phyloP scores from a whole-genome alignment of 2,329 filamentous ascomycete species.

The Penicillium janthinellum region DNA sequence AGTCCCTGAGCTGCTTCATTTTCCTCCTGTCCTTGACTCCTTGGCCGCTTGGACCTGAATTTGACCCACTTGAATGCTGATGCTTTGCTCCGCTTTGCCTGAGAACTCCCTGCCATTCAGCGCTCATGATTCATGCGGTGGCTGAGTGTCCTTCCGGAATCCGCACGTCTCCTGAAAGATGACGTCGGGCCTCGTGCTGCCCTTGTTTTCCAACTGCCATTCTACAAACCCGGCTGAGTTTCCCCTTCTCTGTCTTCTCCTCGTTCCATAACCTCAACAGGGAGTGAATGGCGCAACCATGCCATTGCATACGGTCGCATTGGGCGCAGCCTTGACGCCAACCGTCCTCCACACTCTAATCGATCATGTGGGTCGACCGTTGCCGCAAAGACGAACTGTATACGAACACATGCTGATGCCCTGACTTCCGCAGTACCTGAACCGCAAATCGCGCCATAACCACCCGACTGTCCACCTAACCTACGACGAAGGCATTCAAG shows the following conservation, averaged over 20 bases:
- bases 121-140: background rate
- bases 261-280: background rate
- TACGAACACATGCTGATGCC: slow-evolving; percentile 1
- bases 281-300: slow-evolving; percentile 40
- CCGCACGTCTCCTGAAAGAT: background rate
- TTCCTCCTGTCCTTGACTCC: background rate
- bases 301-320: slow-evolving; percentile 76
- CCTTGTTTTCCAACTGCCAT: background rate
- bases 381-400: background rate
- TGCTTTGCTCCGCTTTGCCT: slow-evolving; percentile 2
- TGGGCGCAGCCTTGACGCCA: slow-evolving; percentile 82
- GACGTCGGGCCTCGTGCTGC: slow-evolving; percentile 1
- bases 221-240: background rate
- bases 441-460: slow-evolving; percentile 71
- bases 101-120: background rate
- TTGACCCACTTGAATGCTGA: background rate
- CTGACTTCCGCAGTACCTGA: slow-evolving; percentile 67
- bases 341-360: slow-evolving; percentile 84
- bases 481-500: slow-evolving; percentile 87
- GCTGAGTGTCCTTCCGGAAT: background rate
- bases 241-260: background rate
- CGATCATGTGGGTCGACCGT: slow-evolving; percentile 67
- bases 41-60: background rate
- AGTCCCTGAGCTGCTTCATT: background rate
- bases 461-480: slow-evolving; percentile 89